phyloP scores from a whole-genome alignment of 305 asterid genomes.

The Solanum chacoense region DNA sequence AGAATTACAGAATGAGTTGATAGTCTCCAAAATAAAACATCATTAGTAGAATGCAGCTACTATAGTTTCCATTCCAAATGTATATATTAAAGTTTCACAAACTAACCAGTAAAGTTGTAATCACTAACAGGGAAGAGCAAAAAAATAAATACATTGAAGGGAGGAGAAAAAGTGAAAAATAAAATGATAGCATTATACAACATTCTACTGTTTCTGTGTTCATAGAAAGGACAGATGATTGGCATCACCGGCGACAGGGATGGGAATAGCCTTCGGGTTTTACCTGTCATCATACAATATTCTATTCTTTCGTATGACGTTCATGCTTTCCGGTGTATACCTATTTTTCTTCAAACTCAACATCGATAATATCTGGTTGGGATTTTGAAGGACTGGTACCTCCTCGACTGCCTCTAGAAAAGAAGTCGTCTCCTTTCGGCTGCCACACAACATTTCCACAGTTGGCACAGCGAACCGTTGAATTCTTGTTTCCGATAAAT shows the following conservation, averaged over 20 bases:
- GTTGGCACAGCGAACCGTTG: constrained; percentile 67
- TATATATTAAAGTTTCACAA: not conserved
- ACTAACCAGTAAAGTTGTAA: not conserved
- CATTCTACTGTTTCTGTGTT: not conserved
- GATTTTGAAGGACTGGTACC: constrained; percentile 60
- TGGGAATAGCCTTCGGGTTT: not conserved
- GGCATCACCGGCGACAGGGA: not conserved
- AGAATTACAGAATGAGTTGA: not conserved
- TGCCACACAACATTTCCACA: constrained; percentile 95
- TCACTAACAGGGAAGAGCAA: not conserved
- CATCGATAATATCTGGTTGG: constrained; percentile 66
- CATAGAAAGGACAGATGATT: not conserved
- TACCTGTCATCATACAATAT: not conserved
- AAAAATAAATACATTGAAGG: not conserved
- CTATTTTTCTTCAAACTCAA: constrained; percentile 87
- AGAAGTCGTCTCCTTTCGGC: constrained; percentile 52
- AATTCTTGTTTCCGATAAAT: constrained; percentile 72
- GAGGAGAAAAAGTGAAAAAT: not conserved
- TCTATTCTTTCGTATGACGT: not conserved
- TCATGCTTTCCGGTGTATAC: not conserved
- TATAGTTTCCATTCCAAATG: not conserved
- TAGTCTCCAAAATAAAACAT: not conserved
- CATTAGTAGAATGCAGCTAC: not conserved
- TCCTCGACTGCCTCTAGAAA: constrained; percentile 55
- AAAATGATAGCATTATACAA: not conserved